Percentiles rank a stretch among this genome's conserved stretches.
phyloP scores from a whole-genome alignment of 805 yeast species.

The Jamesozyma piceae region DNA sequence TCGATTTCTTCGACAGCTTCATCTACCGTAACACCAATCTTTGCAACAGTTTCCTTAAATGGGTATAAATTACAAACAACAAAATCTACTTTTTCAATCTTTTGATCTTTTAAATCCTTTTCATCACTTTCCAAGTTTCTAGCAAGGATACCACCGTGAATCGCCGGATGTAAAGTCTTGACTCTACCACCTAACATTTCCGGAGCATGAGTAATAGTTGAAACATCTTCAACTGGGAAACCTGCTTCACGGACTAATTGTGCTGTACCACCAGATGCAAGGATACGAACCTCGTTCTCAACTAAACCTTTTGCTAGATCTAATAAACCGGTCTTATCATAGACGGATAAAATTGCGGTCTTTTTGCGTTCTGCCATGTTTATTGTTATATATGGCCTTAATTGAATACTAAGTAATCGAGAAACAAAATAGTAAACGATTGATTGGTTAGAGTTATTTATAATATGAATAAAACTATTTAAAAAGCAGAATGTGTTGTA shows the following conservation, averaged over 20 bases:
- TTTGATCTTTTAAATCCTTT: conserved; percentile 76
- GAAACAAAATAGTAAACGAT: not conserved
- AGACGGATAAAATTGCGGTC: conserved; percentile 93
- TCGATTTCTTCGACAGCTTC: conserved; percentile 99
- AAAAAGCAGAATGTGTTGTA: no score
- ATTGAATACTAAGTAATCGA: not conserved
- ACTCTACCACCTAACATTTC: conserved; percentile 99
- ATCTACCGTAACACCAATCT: conserved; percentile 86
- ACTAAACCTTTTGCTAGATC: conserved; percentile 94
- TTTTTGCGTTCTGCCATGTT: conserved; percentile 36
- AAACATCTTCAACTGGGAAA: conserved; percentile 93
- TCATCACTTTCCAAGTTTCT: conserved; percentile 88
- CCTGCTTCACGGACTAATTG: conserved; percentile 92
- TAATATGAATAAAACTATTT: no score
- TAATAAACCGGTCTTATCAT: conserved; percentile 92
- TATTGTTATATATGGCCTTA: not conserved
- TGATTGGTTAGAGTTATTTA: no score
- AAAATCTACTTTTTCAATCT: conserved; percentile 90
- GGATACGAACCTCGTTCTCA: conserved; percentile 78
- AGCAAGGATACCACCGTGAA: conserved; percentile 95
- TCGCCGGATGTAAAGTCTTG: conserved; percentile 96
- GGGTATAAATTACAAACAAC: conserved; percentile 98
- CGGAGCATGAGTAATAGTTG: conserved; percentile 93
- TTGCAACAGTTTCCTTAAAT: conserved; percentile 93
- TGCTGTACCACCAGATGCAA: conserved; percentile 98